These are phyloP conservation scores for Trichocomaceae sp. DNA, from an alignment of 2,329 filamentous ascomycete species.

Conservation along the genomic window DNA sequence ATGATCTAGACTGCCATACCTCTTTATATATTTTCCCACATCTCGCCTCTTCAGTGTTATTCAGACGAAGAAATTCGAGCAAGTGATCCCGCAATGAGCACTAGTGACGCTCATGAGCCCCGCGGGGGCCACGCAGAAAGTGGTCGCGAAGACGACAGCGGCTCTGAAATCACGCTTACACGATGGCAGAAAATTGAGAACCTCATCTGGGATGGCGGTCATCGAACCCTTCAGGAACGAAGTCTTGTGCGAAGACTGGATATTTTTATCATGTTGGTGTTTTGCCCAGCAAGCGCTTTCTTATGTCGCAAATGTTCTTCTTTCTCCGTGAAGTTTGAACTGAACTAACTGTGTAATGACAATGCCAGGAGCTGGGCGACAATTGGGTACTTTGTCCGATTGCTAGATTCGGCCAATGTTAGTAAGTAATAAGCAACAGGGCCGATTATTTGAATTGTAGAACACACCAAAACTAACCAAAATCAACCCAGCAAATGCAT, in stretches of 20 bases:
- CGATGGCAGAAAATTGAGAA: slow-evolving; percentile 14
- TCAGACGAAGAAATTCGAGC: not conserved
- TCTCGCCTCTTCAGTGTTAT: not conserved
- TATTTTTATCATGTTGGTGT: slow-evolving; percentile 14
- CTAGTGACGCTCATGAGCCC: not conserved
- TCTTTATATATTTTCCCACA: not conserved
- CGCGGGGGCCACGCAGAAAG: not conserved
- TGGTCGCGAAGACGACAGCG: not conserved
- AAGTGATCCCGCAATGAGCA: slow-evolving; percentile 3
- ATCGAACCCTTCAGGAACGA: slow-evolving; percentile 14
- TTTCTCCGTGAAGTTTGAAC: not conserved
- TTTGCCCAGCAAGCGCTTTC: not conserved
- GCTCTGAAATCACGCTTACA: slow-evolving; percentile 9
- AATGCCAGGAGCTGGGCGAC: slow-evolving; percentile 14
- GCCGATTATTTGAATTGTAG: not conserved
- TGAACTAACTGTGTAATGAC: not conserved
- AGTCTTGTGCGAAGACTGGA: slow-evolving; percentile 12
- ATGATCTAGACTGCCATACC: not conserved
- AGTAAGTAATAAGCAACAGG: slow-evolving; percentile 7
- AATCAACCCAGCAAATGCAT: slow-evolving; percentile 7
- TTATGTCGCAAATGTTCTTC: too few relatives aligned
- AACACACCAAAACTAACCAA: not conserved
- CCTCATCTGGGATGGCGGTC: slow-evolving; percentile 14
- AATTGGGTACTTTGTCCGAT: slow-evolving; percentile 14
- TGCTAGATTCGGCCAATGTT: slow-evolving; percentile 14